These are phyloP conservation scores for Neopestalotiopsis sp. DNA, from an alignment of 2,329 filamentous ascomycete species.

Conservation along the genomic window DNA sequence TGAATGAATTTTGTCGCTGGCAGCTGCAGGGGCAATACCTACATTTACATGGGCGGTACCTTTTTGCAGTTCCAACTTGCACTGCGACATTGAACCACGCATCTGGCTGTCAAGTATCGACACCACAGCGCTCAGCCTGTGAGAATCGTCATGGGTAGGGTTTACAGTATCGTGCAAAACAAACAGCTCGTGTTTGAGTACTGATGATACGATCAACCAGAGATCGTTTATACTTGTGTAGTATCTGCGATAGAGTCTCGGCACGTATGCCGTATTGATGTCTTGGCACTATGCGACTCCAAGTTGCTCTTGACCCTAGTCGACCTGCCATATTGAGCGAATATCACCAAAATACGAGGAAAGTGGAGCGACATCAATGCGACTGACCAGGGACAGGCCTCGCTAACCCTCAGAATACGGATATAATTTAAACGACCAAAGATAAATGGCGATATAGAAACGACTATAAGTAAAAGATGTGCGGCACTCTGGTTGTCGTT, in stretches of 20 bases:
- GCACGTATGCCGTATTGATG: background rate
- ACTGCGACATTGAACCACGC: background rate
- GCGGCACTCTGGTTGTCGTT: background rate
- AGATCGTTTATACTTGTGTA: background rate
- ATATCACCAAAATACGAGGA: conserved; percentile 1
- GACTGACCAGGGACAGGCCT: background rate
- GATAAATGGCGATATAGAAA: background rate
- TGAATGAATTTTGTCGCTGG: background rate
- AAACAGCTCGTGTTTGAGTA: background rate
- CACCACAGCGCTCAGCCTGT: background rate
- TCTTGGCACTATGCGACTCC: background rate
- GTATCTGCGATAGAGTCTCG: background rate
- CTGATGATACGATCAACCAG: background rate
- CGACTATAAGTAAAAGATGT: background rate
- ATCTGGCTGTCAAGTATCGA: background rate
- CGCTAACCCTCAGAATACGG: background rate
- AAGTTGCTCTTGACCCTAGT: background rate
- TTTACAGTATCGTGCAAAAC: background rate
- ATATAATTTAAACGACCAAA: background rate
- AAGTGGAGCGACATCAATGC: background rate
- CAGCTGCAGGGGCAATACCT: background rate
- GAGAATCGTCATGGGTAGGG: background rate
- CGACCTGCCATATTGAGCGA: conserved; percentile 1
- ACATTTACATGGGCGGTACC: background rate
- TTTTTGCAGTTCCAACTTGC: no score